Conservation (phyloP, 768 basidiomycete species). For the Suillus lakei region DNA sequence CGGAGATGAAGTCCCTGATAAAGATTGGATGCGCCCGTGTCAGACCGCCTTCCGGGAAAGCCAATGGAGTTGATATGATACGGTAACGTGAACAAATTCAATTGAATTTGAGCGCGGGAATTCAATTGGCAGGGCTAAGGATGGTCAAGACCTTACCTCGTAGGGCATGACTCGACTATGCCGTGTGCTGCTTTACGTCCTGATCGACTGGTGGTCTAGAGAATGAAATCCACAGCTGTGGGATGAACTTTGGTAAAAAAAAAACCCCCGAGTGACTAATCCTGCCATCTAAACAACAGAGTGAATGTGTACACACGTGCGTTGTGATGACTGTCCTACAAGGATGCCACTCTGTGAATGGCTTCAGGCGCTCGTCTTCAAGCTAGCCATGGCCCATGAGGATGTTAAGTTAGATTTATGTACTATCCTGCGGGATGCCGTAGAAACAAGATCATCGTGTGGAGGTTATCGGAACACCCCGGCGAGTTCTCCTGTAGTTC, state of each 20-base stretch:
- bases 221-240: not conserved
- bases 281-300: not conserved
- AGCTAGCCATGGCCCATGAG: not conserved
- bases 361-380: not conserved
- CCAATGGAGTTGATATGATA: not conserved
- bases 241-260: too few relatives aligned
- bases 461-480: not conserved
- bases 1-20: conserved; percentile 2
- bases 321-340: not conserved
- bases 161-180: not conserved
- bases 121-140: not conserved
- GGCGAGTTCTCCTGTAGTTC: not conserved
- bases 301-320: not conserved
- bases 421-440: not conserved
- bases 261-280: not conserved
- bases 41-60: not conserved
- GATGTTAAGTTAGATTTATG: not conserved
- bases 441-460: not conserved
- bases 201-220: not conserved
- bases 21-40: not conserved
- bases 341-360: not conserved
- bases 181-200: not conserved
- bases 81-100: not conserved
- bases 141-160: not conserved
- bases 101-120: not conserved